Evolutionary conservation across 1,284 basidiomycete species (phyloP), one percentile per base, ranked within the genome.

Genomic region (Melampsora americana): DNA sequence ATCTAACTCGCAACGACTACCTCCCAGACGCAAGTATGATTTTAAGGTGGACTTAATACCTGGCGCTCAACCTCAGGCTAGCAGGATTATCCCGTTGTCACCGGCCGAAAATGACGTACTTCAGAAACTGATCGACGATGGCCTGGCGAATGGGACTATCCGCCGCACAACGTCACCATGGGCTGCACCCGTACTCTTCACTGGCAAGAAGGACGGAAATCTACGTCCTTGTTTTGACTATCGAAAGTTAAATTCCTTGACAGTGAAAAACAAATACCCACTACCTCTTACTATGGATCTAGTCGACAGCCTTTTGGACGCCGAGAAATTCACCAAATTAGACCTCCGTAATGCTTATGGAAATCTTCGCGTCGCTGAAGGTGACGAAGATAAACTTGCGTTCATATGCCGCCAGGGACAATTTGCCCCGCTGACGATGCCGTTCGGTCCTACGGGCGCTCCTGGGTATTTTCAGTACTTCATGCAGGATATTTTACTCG

Each of bases 21-120:
- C 30, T 59, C 56, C 56, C 5, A 59, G 56, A 59, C 23, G 56
- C 7, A 6, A 9, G 14, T 62, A 62, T 39, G 26, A 62, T 20
- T 30, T 62, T 62, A 32, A 39, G 26, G 64, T 66, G 1, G 64
- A 66, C 18, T 14, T 66, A 1, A 16, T 66, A 14, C 64, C 64
- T 20, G 64, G 64, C 23, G 64, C 64, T 14, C 35, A 26, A 14
- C 64, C 64, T 5, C 64, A 42, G 30, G 64, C 32, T 18, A 23
- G 30, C 14, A 9, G 32, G 0, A 66, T 66, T 28, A 66, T 66
- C 35, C 35, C 64, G 0, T 28, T 66, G 11, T 66, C 23, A 1
- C 64, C 64, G 6, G 64, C 64, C 4, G 64, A 66, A 23, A 66
- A 66, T 26, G n/a, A 66, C 11, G 64, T 46, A 26, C 64, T 66